Base-by-base conservation (phyloP, 2,329 filamentous ascomycete genomes). In the Chalaropsis thielavioides region DNA sequence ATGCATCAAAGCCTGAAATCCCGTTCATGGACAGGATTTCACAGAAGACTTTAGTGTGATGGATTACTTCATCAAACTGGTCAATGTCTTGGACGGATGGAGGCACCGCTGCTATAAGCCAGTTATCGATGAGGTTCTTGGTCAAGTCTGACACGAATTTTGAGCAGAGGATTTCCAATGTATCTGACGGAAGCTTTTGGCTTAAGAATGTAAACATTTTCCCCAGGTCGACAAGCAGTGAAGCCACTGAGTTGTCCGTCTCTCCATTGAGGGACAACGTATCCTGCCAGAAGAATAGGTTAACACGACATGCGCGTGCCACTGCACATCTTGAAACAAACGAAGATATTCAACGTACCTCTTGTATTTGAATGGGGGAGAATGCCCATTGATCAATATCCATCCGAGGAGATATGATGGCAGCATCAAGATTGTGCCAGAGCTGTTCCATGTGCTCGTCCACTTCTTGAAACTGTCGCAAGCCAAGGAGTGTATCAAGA, bases 61-160 rank as follows among this genome's bases (percentile, higher is more conserved):
- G 79, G n/a, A 95, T 80, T 6, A 85, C 81, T 1, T 78, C 76
- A 70, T 95, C 85, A 70, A 96, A 96, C 1, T 77, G 78, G 8
- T 79, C 78, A 73, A 96, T 85, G 11, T 87, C 85, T 11, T 81
- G 78, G 11, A 96, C 77, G 0, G 88, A 86, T 1, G 86, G 78
- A 0, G 94, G 92, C 0, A 99, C 86, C 0, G 85, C 83, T 15
- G 84, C 80, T 40, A 89, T 83, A 7, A 99, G 80, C 87, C 90
- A 95, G 3, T 81, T 78, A 3, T 81, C 81, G 49, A 90, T 86
- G 11, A 96, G 79, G 24, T 83, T 82, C 5, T 83, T 80, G 8
- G 86, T 80, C 10, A 96, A 74, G 46, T 82, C 79, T 0, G 85
- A 85, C 73, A 96, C 82, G 72, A 96, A 82, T 8, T 83, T 81